Conservation (phyloP, 2,329 filamentous ascomycete genomes). For the Aspergillus costaricaensis region DNA sequence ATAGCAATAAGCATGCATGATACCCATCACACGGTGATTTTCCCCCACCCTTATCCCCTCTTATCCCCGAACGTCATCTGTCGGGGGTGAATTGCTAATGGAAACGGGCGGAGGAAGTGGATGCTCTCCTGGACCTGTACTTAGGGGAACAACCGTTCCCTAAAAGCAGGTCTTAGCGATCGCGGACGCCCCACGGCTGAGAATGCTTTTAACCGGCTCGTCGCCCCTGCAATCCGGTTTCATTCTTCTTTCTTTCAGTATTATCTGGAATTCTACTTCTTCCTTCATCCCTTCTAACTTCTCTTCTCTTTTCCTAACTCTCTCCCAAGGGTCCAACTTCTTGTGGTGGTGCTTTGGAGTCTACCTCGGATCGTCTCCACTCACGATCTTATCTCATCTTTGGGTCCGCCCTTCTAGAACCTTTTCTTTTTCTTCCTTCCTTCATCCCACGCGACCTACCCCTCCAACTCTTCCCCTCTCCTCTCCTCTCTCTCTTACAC, state of each 20-base stretch:
- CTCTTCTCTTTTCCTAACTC: conserved; percentile 10
- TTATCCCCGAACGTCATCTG: neutral
- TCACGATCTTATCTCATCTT: conserved; percentile 15
- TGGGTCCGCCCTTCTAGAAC: conserved; percentile 28
- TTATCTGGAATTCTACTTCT: conserved; percentile 2
- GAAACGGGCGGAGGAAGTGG: conserved; percentile 28
- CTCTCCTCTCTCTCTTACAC: neutral
- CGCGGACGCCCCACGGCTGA: conserved; percentile 18
- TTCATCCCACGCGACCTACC: neutral
- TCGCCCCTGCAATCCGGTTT: neutral
- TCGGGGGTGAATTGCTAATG: conserved; percentile 21
- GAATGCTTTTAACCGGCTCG: conserved; percentile 19
- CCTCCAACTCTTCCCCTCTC: conserved; percentile 9
- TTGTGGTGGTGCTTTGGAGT: too few relatives aligned
- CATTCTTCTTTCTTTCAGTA: conserved; percentile 5
- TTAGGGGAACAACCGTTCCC: conserved; percentile 49
- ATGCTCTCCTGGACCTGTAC: conserved; percentile 50
- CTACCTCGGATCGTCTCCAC: conserved; percentile 16
- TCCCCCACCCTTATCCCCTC: neutral
- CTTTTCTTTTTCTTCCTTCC: conserved; percentile 15
- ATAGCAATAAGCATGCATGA: conserved; percentile 18
- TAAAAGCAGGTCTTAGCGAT: conserved; percentile 53
- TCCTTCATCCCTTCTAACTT: conserved; percentile 2
- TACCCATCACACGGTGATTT: conserved; percentile 15
- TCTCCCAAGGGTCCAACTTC: neutral